Conservation (phyloP, 495 filamentous ascomycete species). For the Parathielavia hyrcaniae region DNA sequence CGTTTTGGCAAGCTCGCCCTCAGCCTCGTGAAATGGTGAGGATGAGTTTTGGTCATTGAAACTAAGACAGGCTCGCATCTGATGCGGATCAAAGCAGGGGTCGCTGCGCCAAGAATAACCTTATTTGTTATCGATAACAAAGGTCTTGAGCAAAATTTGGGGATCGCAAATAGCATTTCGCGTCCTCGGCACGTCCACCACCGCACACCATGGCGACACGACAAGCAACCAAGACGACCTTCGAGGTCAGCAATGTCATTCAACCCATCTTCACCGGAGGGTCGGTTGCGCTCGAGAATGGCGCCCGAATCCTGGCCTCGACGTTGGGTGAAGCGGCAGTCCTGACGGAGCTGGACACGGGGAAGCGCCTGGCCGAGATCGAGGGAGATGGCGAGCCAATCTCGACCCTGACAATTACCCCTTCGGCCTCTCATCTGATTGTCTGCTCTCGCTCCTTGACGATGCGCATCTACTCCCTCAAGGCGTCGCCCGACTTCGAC, state of each 20-base stretch:
- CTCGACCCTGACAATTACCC: constrained; percentile 80
- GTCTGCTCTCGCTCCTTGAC: constrained; percentile 88
- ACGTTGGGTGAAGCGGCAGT: constrained; percentile 84
- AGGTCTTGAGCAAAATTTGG: constrained; percentile 22
- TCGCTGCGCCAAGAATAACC: constrained; percentile 36
- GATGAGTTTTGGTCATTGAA: too few species aligned
- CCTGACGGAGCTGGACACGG: constrained; percentile 77
- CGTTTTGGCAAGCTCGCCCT: background rate
- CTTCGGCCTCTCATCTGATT: constrained; percentile 78
- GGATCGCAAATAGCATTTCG: constrained; percentile 4
- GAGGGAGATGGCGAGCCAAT: constrained; percentile 94
- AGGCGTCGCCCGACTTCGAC: constrained; percentile 48
- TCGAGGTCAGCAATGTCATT: constrained; percentile 70
- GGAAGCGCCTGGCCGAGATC: constrained; percentile 72
- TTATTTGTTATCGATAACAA: constrained; percentile 34
- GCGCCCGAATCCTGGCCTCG: constrained; percentile 76
- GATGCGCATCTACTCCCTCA: constrained; percentile 82
- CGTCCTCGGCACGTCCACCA: constrained; percentile 6
- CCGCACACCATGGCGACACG: constrained; percentile 43
- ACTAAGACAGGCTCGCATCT: too few species aligned
- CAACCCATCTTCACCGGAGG: constrained; percentile 94
- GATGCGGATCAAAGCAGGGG: constrained; percentile 9
- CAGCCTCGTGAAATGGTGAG: too few species aligned
- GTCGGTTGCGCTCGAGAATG: constrained; percentile 72
- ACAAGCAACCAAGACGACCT: constrained; percentile 66